Evolutionary conservation across 2,329 filamentous ascomycete species (phyloP), one percentile per base, ranked within the genome.

Genomic region (Fusarium marasasianum): DNA sequence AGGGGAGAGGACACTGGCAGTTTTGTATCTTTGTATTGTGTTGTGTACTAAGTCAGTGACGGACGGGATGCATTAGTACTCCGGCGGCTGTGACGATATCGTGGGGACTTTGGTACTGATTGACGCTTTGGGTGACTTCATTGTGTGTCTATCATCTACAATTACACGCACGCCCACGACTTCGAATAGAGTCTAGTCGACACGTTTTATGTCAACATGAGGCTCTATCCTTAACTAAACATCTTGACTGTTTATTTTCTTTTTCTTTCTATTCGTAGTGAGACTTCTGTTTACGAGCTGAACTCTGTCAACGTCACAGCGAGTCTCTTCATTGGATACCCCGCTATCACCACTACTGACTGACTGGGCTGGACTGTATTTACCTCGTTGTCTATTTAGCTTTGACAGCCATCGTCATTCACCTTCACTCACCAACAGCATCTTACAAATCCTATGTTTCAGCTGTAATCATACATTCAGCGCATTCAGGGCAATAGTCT

Each of bases 71-170:
- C 62, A 33, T 24, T 50, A 53, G 66, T 66, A 38, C 57, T 50
- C 38, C 69, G 45, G 31, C 33, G 61, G 53, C 50, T 57, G 67
- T 74, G 67, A 61, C 50, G 44, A 60, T 72, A 50, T 71, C 66
- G 66, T 53, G 60, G 67, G 70, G 67, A 51, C 61, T 51, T 47
- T 41, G 59, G 60, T 48, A 59, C 61, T 54, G 65, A 62, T 70
- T 63, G 69, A 66, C 60, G 33, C 31, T 66, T n/a, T 37, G 29
- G 29, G 69, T 73, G 70, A 73, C 60, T 73, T 70, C 56, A 70
- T 73, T 48, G n/a, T 55, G 18, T 57, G 38, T 72, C 56, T 26
- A 26, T 72, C 65, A 51, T 59, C 22, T 44, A 26, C 48, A 24
- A 35, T 47, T 47, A 29, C 37, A 57, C 66, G 24, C 66, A 57